These are phyloP conservation scores for Apiospora arundinis DNA, from an alignment of 2,329 filamentous ascomycete genomes.

Conservation along the genomic window DNA sequence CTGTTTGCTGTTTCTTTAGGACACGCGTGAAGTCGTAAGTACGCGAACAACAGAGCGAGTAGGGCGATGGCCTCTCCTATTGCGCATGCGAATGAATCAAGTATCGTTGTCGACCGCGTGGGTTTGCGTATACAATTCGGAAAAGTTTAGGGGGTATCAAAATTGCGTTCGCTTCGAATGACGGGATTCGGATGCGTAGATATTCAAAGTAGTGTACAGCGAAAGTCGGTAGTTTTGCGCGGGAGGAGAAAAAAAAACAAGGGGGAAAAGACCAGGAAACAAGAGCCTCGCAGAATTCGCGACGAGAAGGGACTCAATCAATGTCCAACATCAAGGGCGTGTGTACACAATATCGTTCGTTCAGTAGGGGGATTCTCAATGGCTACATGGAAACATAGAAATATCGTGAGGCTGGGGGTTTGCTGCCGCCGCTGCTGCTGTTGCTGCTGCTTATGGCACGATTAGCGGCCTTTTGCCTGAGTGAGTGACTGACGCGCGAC, in stretches of 20 bases:
- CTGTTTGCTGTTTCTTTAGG: not conserved
- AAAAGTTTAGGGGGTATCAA: constrained; percentile 5
- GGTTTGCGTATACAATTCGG: not conserved
- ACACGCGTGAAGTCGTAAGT: not conserved
- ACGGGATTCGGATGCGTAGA: constrained; percentile 9
- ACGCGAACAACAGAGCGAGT: not conserved
- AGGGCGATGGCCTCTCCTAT: not conserved
- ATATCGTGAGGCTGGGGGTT: constrained; percentile 8
- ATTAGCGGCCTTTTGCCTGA: constrained; percentile 1
- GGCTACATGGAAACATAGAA: not conserved
- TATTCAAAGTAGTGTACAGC: constrained; percentile 13
- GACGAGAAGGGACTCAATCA: not conserved
- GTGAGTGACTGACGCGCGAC: constrained; percentile 1
- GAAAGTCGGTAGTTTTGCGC: not conserved
- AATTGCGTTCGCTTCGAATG: not conserved
- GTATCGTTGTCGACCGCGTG: not conserved
- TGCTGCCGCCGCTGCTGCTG: too few relatives aligned
- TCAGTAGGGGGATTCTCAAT: constrained; percentile 5
- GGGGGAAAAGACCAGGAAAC: not conserved
- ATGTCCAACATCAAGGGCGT: constrained; percentile 1
- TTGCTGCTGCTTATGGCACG: not conserved
- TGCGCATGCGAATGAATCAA: not conserved
- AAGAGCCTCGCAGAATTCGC: not conserved
- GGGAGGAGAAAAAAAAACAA: not conserved
- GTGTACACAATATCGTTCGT: not conserved